Percentiles rank a stretch among this genome's conserved stretches.
Conservation (phyloP, 139 green algal genomes). For the Coelastrella sp. region DNA sequence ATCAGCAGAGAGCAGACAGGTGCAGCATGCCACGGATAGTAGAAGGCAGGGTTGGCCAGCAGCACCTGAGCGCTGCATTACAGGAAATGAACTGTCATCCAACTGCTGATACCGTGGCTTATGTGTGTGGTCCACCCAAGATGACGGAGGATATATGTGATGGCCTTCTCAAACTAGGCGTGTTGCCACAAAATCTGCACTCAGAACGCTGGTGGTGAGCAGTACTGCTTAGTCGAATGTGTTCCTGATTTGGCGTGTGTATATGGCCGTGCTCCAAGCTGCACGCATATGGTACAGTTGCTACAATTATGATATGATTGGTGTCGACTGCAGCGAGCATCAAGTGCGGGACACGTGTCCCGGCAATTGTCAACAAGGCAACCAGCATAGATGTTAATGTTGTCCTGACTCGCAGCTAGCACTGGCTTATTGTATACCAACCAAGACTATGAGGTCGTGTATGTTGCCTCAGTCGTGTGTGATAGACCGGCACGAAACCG, state of each 20-base stretch:
- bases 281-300: background rate
- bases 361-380: too few species aligned
- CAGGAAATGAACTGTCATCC: background rate
- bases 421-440: background rate
- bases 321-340: background rate
- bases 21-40: background rate
- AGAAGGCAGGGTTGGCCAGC: background rate
- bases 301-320: background rate
- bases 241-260: background rate
- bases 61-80: slow-evolving; percentile 9
- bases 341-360: too few species aligned
- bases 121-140: slow-evolving; percentile 32
- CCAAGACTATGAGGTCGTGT: background rate
- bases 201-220: slow-evolving; percentile 47
- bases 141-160: slow-evolving; percentile 35
- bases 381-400: background rate
- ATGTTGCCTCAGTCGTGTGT: too few species aligned
- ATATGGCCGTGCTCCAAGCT: background rate
- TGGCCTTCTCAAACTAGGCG: background rate
- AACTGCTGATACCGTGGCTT: background rate
- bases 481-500: background rate
- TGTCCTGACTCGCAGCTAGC: background rate
- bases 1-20: background rate
- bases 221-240: background rate
- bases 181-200: background rate